Evolutionary conservation across 2,329 filamentous ascomycete species (phyloP), one percentile per base, ranked within the genome.

Genomic region (Claviceps africana): DNA sequence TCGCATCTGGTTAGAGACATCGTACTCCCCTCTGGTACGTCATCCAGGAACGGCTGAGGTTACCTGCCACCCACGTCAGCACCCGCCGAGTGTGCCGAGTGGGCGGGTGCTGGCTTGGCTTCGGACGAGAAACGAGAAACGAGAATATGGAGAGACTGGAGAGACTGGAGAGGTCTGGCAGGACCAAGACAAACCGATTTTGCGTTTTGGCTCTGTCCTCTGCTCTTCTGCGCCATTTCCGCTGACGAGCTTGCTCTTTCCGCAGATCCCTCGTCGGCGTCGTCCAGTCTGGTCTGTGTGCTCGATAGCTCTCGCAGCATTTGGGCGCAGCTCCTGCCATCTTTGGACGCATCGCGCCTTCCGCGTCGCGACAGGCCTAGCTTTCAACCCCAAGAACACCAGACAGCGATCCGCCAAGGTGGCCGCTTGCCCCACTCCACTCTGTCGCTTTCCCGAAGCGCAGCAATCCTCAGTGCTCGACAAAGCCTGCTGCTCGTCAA

Each of bases 61-160:
- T 28, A 43, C 31, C 21, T 45, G 50, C 50, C 50, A 51, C 42
- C 19, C 50, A 46, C 49, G 42, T 30, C 30, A 51, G 42, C 45
- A 43, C 13, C 13, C 33, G 3, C 33, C 17, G 33, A 37, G 19
- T 43, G 5, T 40, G 28, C 31, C 28, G 42, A 46, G 6, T 25
- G 25, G 25, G 25, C 2, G 25, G 25, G 5, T 25, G 25, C 25
- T 25, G 25, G 25, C 5, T 15, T 11, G 30, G 30, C 10, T 47
- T 33, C 9, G 11, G 33, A 37, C 15, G 35, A 6, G 35, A n/a
- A 37, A 37, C 35, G 17, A 37, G 17, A n/a, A 37, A n/a, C n/a
- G n/a, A n/a, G n/a, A n/a, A n/a, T n/a, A n/a, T n/a, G n/a, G 2
- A 25, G 25, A 5, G 25, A 25, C 11, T 9, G 3, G 31, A 35